A percentile compares a stretch with the other conserved stretches of the same genome.
Conservation (phyloP, 2,329 filamentous ascomycete species). For the Juglanconis juglandina region DNA sequence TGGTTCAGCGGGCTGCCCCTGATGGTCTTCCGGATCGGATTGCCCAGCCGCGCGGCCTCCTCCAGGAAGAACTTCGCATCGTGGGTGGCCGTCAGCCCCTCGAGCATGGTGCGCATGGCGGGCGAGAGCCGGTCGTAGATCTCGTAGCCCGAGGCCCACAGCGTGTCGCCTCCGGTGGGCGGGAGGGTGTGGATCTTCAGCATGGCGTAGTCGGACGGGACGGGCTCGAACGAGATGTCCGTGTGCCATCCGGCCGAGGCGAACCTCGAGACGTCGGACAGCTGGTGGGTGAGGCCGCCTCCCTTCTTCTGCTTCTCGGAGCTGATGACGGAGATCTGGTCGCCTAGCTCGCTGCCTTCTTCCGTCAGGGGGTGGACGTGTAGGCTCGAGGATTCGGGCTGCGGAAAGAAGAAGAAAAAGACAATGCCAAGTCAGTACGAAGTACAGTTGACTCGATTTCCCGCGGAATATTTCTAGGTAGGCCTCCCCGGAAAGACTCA, state of each 20-base stretch:
- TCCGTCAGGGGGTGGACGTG: slow-evolving; percentile 55
- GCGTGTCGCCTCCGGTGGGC: slow-evolving; percentile 41
- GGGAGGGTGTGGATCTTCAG: slow-evolving; percentile 43
- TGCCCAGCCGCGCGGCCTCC: slow-evolving; percentile 44
- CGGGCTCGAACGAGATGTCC: slow-evolving; percentile 41
- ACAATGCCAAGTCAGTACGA: background rate
- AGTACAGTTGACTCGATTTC: too few relatives aligned
- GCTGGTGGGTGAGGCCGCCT: slow-evolving; percentile 47
- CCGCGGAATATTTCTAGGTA: background rate
- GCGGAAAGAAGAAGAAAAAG: background rate
- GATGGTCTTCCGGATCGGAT: slow-evolving; percentile 27
- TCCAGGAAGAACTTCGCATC: slow-evolving; percentile 49
- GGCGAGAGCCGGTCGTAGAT: slow-evolving; percentile 53
- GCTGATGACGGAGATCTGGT: slow-evolving; percentile 56
- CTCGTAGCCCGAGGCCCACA: slow-evolving; percentile 51
- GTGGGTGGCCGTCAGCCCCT: slow-evolving; percentile 47
- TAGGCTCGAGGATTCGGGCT: slow-evolving; percentile 46
- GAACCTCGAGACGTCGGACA: slow-evolving; percentile 47
- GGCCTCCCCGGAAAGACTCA: slow-evolving; percentile 17
- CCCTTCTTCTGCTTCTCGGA: slow-evolving; percentile 54
- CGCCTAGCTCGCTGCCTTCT: slow-evolving; percentile 48
- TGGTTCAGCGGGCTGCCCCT: slow-evolving; percentile 57
- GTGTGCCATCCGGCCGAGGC: slow-evolving; percentile 32
- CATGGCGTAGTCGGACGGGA: slow-evolving; percentile 45
- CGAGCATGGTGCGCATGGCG: slow-evolving; percentile 43